Evolutionary conservation across 257 asterid species (phyloP).

Genomic region (Solanum phureja): DNA sequence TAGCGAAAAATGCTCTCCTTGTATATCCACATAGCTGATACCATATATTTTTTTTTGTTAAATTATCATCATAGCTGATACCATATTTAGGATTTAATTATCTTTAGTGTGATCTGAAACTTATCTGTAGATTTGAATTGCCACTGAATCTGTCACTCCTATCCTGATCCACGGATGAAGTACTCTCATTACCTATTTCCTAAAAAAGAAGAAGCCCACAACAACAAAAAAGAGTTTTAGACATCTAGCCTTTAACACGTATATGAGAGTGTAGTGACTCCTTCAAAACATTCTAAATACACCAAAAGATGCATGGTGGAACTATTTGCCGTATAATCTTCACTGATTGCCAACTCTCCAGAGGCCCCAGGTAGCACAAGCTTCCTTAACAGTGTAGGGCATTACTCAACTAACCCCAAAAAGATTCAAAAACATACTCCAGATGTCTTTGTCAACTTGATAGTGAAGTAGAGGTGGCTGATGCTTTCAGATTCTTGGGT

Average conservation of each 20-base stretch:
- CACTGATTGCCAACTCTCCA: not conserved
- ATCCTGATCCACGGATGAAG: not conserved
- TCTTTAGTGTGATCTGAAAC: not conserved
- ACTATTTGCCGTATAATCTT: not conserved
- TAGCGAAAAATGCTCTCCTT: not conserved
- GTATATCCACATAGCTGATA: not conserved
- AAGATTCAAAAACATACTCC: not conserved
- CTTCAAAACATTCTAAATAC: not conserved
- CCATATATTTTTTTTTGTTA: not conserved
- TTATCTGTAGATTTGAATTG: not conserved
- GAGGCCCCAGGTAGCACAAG: not conserved
- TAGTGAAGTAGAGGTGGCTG: not conserved
- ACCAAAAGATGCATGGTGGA: not conserved
- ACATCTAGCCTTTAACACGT: not conserved
- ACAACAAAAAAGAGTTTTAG: not conserved
- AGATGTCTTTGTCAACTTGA: not conserved
- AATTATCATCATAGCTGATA: not conserved
- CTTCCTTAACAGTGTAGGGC: not conserved
- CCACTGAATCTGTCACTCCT: not conserved
- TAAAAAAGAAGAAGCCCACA: too few species aligned
- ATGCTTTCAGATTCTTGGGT: not conserved
- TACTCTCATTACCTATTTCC: not conserved
- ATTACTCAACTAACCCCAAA: not conserved
- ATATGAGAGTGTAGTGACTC: not conserved
- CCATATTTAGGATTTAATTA: not conserved